Base-by-base conservation (phyloP, 352 stramenopile genomes). In the Phytophthora quininea region DNA sequence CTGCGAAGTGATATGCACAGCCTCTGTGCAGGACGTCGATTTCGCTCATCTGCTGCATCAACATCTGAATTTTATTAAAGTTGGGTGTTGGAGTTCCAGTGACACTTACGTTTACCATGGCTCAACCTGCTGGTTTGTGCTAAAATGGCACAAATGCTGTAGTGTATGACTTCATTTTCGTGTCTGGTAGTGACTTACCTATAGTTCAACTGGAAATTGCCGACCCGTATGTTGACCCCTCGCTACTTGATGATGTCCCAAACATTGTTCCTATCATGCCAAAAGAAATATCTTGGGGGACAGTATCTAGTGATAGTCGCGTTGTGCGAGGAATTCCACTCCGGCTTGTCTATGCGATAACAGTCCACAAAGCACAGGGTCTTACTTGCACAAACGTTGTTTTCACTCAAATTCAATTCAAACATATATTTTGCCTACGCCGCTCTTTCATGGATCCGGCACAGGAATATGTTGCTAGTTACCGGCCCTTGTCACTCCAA, bases 341-440 rank as follows among this genome's bases (percentile, higher is more conserved):
- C 6, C 15, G n/a, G 7, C 14, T 52, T 33, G 38, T 15, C 3
- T 46, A 46, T 12, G 38, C 38, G 3, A 46, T 46, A 3, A 46
- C 38, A 3, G 38, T 52, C 46, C 19, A 52, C 24, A 52, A 52
- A 52, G 46, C 32, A 52, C 46, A 52, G 5, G 46, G n/a, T 12
- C n/a, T 52, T 11, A 52, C 46, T 32, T 52, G 46, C n/a, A 5
- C 46, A 31, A 11, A 31, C 7, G 46, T 52, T 8, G 46, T 52
- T 1, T 52, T 52, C 46, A 52, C 46, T 52, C 46, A 31, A 52
- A 52, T 32, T 29, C 46, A 33, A 52, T 52, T 31, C 46, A 12
- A 52, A 52, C 14, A 52, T 52, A 32, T n/a, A n/a, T 2, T 52
- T 52, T 24, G 32, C 46, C 6, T 52, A 52, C 24, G 46, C 32